Evolutionary conservation across 2,329 filamentous ascomycete genomes (phyloP).

Genomic region (Calonectria leucothoes): DNA sequence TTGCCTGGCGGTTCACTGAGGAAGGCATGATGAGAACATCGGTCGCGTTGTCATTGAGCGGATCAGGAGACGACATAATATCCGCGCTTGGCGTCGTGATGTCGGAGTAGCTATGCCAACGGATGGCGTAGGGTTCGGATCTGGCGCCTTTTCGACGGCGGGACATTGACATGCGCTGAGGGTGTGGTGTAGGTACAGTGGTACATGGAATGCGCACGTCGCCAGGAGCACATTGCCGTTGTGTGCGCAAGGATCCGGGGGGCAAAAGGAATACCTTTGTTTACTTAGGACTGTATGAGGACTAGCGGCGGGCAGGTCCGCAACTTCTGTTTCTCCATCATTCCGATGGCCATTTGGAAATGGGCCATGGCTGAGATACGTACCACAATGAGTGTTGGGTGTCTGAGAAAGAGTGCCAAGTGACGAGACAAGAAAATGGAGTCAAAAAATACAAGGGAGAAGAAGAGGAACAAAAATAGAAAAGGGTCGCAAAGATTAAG

Average conservation of each 20-base stretch:
- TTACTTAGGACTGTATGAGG: constrained; percentile 43
- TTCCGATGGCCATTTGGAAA: constrained; percentile 20
- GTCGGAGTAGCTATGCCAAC: constrained; percentile 51
- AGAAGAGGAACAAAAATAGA: neutral
- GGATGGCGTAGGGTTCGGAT: constrained; percentile 45
- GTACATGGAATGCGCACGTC: constrained; percentile 37
- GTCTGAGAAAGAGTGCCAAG: neutral
- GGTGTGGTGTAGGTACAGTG: constrained; percentile 23
- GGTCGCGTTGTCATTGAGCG: constrained; percentile 55
- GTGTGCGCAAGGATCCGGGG: constrained; percentile 33
- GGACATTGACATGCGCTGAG: constrained; percentile 43
- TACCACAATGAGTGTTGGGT: neutral
- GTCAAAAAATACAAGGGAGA: neutral
- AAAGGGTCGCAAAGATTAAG: neutral
- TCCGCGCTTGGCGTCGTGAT: constrained; percentile 53
- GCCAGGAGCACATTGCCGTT: constrained; percentile 22
- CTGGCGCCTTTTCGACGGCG: constrained; percentile 38
- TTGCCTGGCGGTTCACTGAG: constrained; percentile 56
- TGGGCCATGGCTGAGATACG: neutral
- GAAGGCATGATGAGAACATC: constrained; percentile 50
- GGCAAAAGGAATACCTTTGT: constrained; percentile 38
- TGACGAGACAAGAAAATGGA: neutral
- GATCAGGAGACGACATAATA: constrained; percentile 64
- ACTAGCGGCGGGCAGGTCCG: constrained; percentile 34
- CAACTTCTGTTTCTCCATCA: constrained; percentile 40